These are phyloP conservation scores for Lactifluus subvellereus DNA, from an alignment of 768 basidiomycete species.

Conservation along the genomic window DNA sequence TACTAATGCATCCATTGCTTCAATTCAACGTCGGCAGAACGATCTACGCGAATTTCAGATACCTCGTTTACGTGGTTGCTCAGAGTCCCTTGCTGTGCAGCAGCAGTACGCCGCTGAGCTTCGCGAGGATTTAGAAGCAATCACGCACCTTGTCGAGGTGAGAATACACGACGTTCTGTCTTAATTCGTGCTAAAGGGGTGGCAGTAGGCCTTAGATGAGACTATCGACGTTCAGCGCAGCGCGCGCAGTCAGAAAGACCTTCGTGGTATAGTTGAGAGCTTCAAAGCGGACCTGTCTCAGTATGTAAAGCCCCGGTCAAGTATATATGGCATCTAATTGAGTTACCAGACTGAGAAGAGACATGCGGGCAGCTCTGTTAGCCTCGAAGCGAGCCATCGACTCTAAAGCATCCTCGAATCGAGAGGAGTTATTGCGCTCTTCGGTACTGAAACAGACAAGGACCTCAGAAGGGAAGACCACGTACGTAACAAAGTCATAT, in stretches of 20 bases:
- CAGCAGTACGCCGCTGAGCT: slow-evolving; percentile 70
- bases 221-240: slow-evolving; percentile 68
- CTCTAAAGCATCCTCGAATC: slow-evolving; percentile 46
- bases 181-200: slow-evolving; percentile 39
- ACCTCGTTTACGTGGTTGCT: slow-evolving; percentile 63
- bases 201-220: slow-evolving; percentile 55
- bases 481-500: slow-evolving; percentile 38
- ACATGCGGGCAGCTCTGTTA: slow-evolving; percentile 63
- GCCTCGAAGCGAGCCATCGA: slow-evolving; percentile 72
- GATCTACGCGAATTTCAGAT: slow-evolving; percentile 70
- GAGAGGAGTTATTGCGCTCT: slow-evolving; percentile 64
- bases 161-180: not conserved
- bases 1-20: slow-evolving; percentile 43
- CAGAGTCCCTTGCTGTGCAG: slow-evolving; percentile 63
- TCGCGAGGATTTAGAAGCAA: slow-evolving; percentile 63
- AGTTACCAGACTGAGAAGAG: slow-evolving; percentile 47
- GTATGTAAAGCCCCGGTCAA: slow-evolving; percentile 40
- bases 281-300: slow-evolving; percentile 42
- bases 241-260: slow-evolving; percentile 44
- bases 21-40: slow-evolving; percentile 47
- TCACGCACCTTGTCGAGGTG: slow-evolving; percentile 67
- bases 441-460: slow-evolving; percentile 45
- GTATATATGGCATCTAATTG: not conserved
- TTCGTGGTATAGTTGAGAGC: slow-evolving; percentile 45
- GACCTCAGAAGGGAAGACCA: slow-evolving; percentile 49